phyloP scores from a whole-genome alignment of 2,329 filamentous ascomycete genomes.

The Clarireedia monteithiana region DNA sequence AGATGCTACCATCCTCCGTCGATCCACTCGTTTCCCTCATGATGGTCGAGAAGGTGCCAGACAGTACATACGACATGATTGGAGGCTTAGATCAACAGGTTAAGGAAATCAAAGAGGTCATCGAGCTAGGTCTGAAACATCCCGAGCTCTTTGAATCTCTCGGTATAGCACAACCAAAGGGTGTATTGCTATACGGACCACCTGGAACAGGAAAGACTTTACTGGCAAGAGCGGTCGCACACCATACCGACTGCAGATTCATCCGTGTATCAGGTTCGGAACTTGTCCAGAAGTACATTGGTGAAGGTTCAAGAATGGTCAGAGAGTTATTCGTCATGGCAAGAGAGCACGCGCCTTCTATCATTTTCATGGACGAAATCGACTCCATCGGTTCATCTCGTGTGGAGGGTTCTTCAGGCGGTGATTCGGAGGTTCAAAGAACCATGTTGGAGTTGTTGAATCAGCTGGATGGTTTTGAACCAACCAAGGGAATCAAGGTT shows the following conservation, averaged over 20 bases:
- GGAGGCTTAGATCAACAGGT: conserved; percentile 98
- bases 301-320: conserved; percentile 96
- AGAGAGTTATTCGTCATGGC: conserved; percentile 99
- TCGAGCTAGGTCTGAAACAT: conserved; percentile 96
- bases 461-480: conserved; percentile 97
- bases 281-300: conserved; percentile 98
- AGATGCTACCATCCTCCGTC: conserved; percentile 95
- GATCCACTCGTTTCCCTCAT: conserved; percentile 98
- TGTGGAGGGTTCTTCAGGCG: conserved; percentile 89
- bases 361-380: conserved; percentile 99
- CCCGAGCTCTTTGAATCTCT: conserved; percentile 98
- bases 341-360: conserved; percentile 91
- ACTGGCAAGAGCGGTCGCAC: conserved; percentile 87
- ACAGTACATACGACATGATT: conserved; percentile 99
- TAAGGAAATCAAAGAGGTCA: conserved; percentile 99
- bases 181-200: conserved; percentile 91
- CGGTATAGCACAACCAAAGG: conserved; percentile 96
- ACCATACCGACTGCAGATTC: conserved; percentile 99
- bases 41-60: conserved; percentile 99
- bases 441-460: conserved; percentile 98
- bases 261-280: conserved; percentile 95
- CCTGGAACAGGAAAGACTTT: conserved; percentile 97
- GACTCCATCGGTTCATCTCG: conserved; percentile 97
- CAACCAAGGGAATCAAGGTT: conserved; percentile 99
- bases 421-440: conserved; percentile 95